Evolutionary conservation across 495 filamentous ascomycete genomes (phyloP).

Genomic region (Neurospora intermedia): DNA sequence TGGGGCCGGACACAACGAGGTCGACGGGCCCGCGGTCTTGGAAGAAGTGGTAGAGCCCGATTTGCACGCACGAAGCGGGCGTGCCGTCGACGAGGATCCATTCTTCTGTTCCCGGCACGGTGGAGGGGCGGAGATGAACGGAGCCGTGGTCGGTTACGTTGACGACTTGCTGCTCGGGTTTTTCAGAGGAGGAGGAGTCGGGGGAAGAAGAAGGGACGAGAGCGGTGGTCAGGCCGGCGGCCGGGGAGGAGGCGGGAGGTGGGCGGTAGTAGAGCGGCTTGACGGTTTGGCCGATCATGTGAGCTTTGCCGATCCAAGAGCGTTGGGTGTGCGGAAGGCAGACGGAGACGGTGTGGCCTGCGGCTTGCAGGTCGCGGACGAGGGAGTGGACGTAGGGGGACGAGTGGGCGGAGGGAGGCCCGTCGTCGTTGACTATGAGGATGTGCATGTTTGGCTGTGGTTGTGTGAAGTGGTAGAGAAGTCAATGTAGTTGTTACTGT

Average conservation of each 20-base stretch:
- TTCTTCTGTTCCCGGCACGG: slow-evolving; percentile 57
- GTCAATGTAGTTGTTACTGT: not conserved
- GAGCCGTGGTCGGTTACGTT: slow-evolving; percentile 40
- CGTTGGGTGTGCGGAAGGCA: slow-evolving; percentile 84
- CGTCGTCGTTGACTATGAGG: slow-evolving; percentile 73
- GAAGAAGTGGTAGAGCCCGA: slow-evolving; percentile 83
- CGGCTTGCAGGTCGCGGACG: slow-evolving; percentile 61
- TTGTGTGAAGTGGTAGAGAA: not conserved
- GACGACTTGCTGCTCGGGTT: slow-evolving; percentile 29
- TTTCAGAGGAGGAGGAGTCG: not conserved
- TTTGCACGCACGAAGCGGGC: slow-evolving; percentile 79
- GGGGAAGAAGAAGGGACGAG: slow-evolving; percentile 8
- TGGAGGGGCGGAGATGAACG: slow-evolving; percentile 42
- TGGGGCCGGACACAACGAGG: slow-evolving; percentile 81
- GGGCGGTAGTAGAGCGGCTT: slow-evolving; percentile 82
- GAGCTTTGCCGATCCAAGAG: slow-evolving; percentile 97
- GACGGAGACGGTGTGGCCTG: slow-evolving; percentile 78
- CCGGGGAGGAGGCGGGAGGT: slow-evolving; percentile 39
- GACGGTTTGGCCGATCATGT: slow-evolving; percentile 76
- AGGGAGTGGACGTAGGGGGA: slow-evolving; percentile 90
- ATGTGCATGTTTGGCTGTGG: slow-evolving; percentile 27
- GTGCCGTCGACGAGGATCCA: slow-evolving; percentile 90
- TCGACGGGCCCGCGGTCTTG: slow-evolving; percentile 66
- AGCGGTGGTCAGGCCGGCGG: slow-evolving; percentile 24
- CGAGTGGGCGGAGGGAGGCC: slow-evolving; percentile 79